Percentiles rank a stretch among this genome's conserved stretches.
phyloP scores from a whole-genome alignment of 1,284 basidiomycete species.

The Macrocystidia cucumis region DNA sequence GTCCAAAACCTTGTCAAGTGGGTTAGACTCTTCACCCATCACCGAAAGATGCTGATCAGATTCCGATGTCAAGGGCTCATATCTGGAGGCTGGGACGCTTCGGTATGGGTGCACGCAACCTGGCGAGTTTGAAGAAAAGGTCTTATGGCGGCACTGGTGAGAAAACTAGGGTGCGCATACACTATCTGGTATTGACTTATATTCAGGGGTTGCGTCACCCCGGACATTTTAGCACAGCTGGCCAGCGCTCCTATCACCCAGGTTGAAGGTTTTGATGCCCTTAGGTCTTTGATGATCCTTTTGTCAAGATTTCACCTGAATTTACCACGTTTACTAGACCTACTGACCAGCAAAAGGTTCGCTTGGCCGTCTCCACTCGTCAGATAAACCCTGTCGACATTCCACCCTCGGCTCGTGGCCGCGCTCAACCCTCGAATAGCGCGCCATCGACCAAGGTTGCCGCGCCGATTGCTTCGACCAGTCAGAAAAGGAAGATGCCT shows the following conservation, averaged over 20 bases:
- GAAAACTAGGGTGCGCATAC: conserved; percentile 9
- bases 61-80: conserved; percentile 27
- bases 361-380: conserved; percentile 42
- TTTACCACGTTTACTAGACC: conserved; percentile 22
- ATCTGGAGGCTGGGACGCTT: conserved; percentile 45
- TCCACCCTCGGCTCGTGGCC: conserved; percentile 29
- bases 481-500: too few relatives aligned
- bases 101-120: conserved; percentile 49
- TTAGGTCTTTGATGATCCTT: conserved; percentile 31
- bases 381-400: conserved; percentile 50
- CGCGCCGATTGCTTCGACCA: too few relatives aligned
- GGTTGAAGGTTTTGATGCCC: conserved; percentile 39
- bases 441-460: too few relatives aligned
- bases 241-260: conserved; percentile 32
- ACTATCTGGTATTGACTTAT: conserved; percentile 7
- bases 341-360: conserved; percentile 55
- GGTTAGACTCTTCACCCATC: conserved; percentile 1
- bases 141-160: conserved; percentile 73
- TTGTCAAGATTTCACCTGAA: conserved; percentile 3
- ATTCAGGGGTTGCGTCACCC: conserved; percentile 64
- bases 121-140: conserved; percentile 47
- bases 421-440: too few relatives aligned
- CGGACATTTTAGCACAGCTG: conserved; percentile 42
- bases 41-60: conserved; percentile 5
- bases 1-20: conserved; percentile 48